These are phyloP conservation scores for Phialophora chinensis DNA, from an alignment of 2,329 filamentous ascomycete species.

Conservation along the genomic window DNA sequence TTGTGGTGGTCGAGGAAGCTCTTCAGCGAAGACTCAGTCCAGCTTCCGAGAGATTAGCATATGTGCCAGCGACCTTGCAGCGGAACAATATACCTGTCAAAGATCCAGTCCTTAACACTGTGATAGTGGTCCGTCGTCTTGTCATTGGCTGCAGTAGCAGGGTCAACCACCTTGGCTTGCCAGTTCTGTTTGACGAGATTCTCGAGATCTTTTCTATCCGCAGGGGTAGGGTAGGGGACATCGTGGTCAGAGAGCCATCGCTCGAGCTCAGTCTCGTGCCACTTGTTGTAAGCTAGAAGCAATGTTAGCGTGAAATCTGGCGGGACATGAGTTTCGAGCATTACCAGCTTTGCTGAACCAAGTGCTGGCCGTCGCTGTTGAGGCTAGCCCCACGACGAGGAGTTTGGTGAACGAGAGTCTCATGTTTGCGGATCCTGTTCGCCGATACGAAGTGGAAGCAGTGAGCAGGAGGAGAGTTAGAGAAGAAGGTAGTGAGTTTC, in stretches of 20 bases:
- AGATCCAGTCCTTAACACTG: constrained; percentile 85
- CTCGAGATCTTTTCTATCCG: constrained; percentile 94
- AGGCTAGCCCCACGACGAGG: constrained; percentile 73
- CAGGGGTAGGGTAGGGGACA: constrained; percentile 84
- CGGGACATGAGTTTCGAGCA: constrained; percentile 45
- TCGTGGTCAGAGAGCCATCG: constrained; percentile 94
- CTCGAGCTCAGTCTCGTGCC: constrained; percentile 97
- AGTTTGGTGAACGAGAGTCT: constrained; percentile 73
- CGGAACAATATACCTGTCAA: constrained; percentile 68
- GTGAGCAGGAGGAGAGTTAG: constrained; percentile 9
- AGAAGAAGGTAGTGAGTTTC: constrained; percentile 9
- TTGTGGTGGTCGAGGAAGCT: constrained; percentile 86
- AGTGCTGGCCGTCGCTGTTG: constrained; percentile 71
- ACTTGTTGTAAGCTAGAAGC: constrained; percentile 88
- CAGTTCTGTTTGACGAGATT: constrained; percentile 88
- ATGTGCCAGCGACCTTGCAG: constrained; percentile 13
- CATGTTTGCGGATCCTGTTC: constrained; percentile 61
- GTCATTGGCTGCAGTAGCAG: constrained; percentile 80
- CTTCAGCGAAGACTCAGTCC: constrained; percentile 93
- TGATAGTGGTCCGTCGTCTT: constrained; percentile 73
- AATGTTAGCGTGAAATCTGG: constrained; percentile 25
- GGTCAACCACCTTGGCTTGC: constrained; percentile 73
- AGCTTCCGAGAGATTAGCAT: constrained; percentile 62
- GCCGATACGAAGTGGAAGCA: not conserved
- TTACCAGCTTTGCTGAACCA: constrained; percentile 87